Conservation (phyloP, 1,139 yeast genomes). For the Lodderomyces margitis region DNA sequence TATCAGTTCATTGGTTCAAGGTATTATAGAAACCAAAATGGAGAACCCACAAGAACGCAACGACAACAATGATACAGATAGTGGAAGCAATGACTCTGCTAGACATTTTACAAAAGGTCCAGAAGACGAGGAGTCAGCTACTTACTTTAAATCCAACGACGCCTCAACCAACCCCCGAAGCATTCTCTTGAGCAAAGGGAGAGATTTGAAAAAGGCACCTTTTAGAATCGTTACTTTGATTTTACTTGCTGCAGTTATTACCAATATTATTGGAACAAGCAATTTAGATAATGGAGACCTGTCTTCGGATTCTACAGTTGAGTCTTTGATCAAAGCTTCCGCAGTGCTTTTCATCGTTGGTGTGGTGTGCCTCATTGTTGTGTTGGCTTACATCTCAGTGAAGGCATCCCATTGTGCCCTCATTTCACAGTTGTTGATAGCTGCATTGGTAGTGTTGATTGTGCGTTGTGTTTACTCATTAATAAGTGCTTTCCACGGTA, state of each 20-base stretch:
- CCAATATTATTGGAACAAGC: slow-evolving; percentile 11
- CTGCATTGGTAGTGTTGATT: slow-evolving; percentile 11
- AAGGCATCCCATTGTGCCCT: slow-evolving; percentile 1
- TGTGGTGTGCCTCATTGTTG: slow-evolving; percentile 9
- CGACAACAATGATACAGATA: neutral
- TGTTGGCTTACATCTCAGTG: slow-evolving; percentile 5
- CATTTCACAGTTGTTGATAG: slow-evolving; percentile 10
- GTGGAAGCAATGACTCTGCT: neutral
- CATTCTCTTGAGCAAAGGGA: neutral
- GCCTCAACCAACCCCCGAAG: neutral
- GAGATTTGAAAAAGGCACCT: slow-evolving; percentile 7
- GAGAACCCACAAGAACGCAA: neutral
- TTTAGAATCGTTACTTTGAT: slow-evolving; percentile 12
- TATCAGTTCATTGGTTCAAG: slow-evolving; percentile 13
- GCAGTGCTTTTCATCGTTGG: slow-evolving; percentile 13
- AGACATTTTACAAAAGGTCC: neutral
- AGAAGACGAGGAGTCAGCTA: neutral
- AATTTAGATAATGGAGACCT: slow-evolving; percentile 2
- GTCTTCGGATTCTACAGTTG: slow-evolving; percentile 4
- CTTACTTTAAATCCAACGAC: neutral
- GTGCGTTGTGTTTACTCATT: slow-evolving; percentile 14
- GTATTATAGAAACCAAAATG: slow-evolving; percentile 8
- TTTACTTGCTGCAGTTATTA: slow-evolving; percentile 12
- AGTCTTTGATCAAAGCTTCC: slow-evolving; percentile 10
- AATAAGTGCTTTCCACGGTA: slow-evolving; percentile 13